phyloP scores from a whole-genome alignment of 2,329 filamentous ascomycete genomes.

The Ascocoryne sarcoides region DNA sequence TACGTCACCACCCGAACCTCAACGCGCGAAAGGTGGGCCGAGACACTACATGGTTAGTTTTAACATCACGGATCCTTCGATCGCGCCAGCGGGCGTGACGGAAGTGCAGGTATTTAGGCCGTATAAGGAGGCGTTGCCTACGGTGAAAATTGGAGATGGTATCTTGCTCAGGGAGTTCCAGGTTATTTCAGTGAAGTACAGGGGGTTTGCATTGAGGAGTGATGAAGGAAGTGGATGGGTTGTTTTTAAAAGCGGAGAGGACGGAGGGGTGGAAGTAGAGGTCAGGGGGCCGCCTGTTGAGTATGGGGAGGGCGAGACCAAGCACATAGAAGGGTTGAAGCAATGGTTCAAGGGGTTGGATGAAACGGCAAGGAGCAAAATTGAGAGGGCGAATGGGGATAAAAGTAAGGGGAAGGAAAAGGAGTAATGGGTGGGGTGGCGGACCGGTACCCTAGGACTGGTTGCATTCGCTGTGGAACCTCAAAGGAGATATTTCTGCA shows the following conservation, averaged over 20 bases:
- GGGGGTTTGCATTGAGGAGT: conserved; percentile 44
- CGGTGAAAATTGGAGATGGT: conserved; percentile 46
- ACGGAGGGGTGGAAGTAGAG: no score
- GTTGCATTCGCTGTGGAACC: no score
- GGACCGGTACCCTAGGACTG: no score
- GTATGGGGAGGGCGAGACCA: conserved; percentile 40
- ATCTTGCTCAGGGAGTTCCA: conserved; percentile 49
- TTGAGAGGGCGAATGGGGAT: conserved; percentile 38
- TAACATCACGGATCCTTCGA: conserved; percentile 47
- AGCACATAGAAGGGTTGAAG: conserved; percentile 40
- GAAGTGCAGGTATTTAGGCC: conserved; percentile 51
- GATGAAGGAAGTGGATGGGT: conserved; percentile 52
- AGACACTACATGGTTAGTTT: conserved; percentile 53
- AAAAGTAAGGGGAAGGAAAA: conserved; percentile 8
- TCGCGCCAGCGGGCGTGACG: conserved; percentile 39
- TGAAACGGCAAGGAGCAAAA: conserved; percentile 35
- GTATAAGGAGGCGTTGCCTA: conserved; percentile 47
- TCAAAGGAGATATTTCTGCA: no score
- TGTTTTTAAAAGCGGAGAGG: conserved; percentile 41
- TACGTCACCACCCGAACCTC: conserved; percentile 39
- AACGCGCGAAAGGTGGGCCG: conserved; percentile 47
- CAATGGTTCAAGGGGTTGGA: conserved; percentile 40
- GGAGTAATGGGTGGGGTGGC: conserved; percentile 1
- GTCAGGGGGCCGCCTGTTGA: conserved; percentile 54
- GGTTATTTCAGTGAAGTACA: conserved; percentile 43